Percentiles rank a stretch among this genome's conserved stretches.
Conservation (phyloP, 257 asterid genomes). For the Nicotiana otophora region DNA sequence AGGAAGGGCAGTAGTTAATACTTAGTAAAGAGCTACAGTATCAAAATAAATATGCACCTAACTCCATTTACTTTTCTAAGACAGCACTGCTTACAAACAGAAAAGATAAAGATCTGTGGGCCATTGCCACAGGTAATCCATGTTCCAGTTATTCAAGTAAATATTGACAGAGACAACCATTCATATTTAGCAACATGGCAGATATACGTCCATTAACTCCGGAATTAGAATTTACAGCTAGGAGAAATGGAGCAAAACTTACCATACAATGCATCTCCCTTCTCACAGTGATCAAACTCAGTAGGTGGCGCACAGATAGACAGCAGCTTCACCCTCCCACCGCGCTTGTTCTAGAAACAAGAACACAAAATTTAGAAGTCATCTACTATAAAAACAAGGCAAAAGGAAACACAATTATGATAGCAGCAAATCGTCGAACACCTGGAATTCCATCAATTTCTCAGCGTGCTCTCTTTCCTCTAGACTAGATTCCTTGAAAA, state of each 20-base stretch:
- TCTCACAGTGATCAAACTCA: constrained; percentile 69
- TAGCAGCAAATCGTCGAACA: constrained; percentile 15
- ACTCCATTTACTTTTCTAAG: background rate
- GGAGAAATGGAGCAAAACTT: constrained; percentile 3
- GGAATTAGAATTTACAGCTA: background rate
- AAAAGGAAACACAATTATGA: background rate
- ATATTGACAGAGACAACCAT: constrained; percentile 15
- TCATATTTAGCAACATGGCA: background rate
- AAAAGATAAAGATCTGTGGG: background rate
- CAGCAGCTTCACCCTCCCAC: constrained; percentile 73
- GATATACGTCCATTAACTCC: background rate
- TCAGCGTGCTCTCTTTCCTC: constrained; percentile 86
- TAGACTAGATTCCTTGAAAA: constrained; percentile 71
- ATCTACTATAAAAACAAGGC: background rate
- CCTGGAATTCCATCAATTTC: constrained; percentile 79
- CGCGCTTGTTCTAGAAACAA: constrained; percentile 48
- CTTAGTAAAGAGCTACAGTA: background rate
- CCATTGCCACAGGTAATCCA: constrained; percentile 4
- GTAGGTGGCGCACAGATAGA: constrained; percentile 64
- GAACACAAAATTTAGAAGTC: background rate
- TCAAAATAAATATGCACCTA: background rate
- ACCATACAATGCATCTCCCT: constrained; percentile 84
- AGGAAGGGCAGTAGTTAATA: background rate
- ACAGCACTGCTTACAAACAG: background rate
- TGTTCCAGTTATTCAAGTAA: constrained; percentile 27